A percentile compares a stretch with the other conserved stretches of the same genome.
These are phyloP conservation scores for Candida michaelii DNA, from an alignment of 805 yeast genomes.

Conservation along the genomic window DNA sequence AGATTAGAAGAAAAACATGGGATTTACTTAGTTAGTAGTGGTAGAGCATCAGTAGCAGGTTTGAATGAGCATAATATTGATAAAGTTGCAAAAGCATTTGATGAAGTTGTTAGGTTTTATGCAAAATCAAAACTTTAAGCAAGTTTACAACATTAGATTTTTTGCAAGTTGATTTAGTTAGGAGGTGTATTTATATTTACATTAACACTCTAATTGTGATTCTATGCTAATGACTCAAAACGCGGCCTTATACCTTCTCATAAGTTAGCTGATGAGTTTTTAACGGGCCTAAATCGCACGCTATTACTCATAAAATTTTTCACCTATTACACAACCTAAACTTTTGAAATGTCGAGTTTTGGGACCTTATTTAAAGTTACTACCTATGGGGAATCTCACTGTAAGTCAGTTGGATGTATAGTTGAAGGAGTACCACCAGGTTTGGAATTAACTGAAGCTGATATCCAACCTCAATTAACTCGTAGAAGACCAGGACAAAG, in stretches of 20 bases:
- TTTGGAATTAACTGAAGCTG: slow-evolving; percentile 76
- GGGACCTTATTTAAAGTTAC: slow-evolving; percentile 62
- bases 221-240: no score
- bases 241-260: neutral
- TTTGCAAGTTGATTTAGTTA: neutral
- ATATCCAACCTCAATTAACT: slow-evolving; percentile 92
- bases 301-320: slow-evolving; percentile 7
- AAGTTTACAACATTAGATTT: neutral
- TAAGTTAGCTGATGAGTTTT: neutral
- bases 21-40: slow-evolving; percentile 76
- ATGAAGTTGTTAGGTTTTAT: slow-evolving; percentile 61
- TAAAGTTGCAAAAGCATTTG: slow-evolving; percentile 77
- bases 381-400: slow-evolving; percentile 97
- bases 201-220: no score
- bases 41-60: slow-evolving; percentile 94
- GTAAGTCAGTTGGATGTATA: slow-evolving; percentile 96
- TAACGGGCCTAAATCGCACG: slow-evolving; percentile 6
- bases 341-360: slow-evolving; percentile 36
- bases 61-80: slow-evolving; percentile 76
- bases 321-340: neutral
- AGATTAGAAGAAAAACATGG: slow-evolving; percentile 76
- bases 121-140: slow-evolving; percentile 21
- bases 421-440: slow-evolving; percentile 99
- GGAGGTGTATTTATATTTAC: no score
- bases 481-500: slow-evolving; percentile 98